Percentiles rank a stretch among this genome's conserved stretches.
These are phyloP conservation scores for Cercospora sesami DNA, from an alignment of 2,329 filamentous ascomycete genomes.

Conservation along the genomic window DNA sequence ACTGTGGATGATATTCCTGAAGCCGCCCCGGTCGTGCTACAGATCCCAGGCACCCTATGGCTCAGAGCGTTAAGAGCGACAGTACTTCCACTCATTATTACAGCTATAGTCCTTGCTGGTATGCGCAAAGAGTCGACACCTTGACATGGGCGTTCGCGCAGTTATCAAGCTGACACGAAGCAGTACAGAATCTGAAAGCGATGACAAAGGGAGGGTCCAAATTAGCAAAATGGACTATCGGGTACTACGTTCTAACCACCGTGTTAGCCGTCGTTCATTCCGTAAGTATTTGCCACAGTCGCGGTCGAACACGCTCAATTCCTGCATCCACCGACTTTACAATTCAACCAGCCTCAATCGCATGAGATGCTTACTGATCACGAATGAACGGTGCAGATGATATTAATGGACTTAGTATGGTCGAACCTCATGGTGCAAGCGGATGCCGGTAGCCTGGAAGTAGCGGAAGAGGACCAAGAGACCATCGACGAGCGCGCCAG, in stretches of 20 bases:
- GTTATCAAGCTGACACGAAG: slow-evolving; percentile 19
- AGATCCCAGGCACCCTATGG: slow-evolving; percentile 54
- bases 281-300: background rate
- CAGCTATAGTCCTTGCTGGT: slow-evolving; percentile 50
- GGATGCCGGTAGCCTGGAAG: slow-evolving; percentile 37
- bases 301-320: background rate
- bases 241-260: slow-evolving; percentile 55
- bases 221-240: slow-evolving; percentile 53
- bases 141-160: background rate
- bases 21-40: slow-evolving; percentile 46
- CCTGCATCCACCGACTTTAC: background rate
- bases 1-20: slow-evolving; percentile 48
- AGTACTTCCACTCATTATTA: slow-evolving; percentile 55
- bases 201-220: slow-evolving; percentile 48
- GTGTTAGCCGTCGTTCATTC: slow-evolving; percentile 52
- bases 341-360: background rate
- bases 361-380: background rate
- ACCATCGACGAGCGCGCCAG: slow-evolving; percentile 40
- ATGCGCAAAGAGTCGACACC: background rate
- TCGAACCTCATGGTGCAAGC: slow-evolving; percentile 47
- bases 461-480: slow-evolving; percentile 39
- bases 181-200: slow-evolving; percentile 51
- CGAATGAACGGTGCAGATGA: slow-evolving; percentile 29
- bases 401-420: slow-evolving; percentile 53
- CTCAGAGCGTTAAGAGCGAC: slow-evolving; percentile 52